Percentiles rank a stretch among this genome's conserved stretches.
Evolutionary conservation across 2,329 filamentous ascomycete species (phyloP).

Genomic region (Teratosphaeria nubilosa): DNA sequence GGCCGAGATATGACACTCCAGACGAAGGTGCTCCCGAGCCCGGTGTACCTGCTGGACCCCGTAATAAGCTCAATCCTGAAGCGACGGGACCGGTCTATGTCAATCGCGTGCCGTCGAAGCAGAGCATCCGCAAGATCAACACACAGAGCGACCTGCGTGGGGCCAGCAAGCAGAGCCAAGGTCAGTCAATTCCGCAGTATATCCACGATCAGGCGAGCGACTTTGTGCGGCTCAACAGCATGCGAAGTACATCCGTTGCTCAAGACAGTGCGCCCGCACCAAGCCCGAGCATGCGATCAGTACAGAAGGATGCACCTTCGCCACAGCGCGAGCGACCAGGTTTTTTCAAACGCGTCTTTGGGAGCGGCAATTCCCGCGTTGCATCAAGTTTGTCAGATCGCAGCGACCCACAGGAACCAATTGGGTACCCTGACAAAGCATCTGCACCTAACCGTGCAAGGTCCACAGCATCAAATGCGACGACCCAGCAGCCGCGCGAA

Average conservation of each 20-base stretch:
- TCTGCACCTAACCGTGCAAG: constrained; percentile 7
- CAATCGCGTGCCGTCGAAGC: constrained; percentile 16
- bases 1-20: constrained; percentile 37
- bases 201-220: constrained; percentile 39
- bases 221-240: constrained; percentile 38
- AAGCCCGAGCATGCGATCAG: constrained; percentile 30
- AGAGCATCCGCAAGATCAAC: constrained; percentile 21
- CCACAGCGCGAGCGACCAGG: constrained; percentile 54
- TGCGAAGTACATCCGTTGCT: constrained; percentile 14
- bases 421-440: constrained; percentile 7
- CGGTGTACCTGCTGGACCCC: constrained; percentile 69
- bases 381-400: constrained; percentile 10
- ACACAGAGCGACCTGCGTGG: constrained; percentile 23
- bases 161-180: constrained; percentile 9
- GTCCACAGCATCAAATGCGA: constrained; percentile 9
- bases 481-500: constrained; percentile 5
- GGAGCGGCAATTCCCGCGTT: constrained; percentile 25
- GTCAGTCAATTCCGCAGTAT: constrained; percentile 24
- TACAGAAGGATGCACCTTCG: constrained; percentile 13
- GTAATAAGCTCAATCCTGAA: constrained; percentile 37
- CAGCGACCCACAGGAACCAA: constrained; percentile 1
- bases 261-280: constrained; percentile 27
- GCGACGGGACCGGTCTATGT: constrained; percentile 26
- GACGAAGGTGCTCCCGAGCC: constrained; percentile 80
- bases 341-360: constrained; percentile 91